Evolutionary conservation across 1,284 basidiomycete species (phyloP), one percentile per base, ranked within the genome.

Genomic region (Melampsora allii-populina): DNA sequence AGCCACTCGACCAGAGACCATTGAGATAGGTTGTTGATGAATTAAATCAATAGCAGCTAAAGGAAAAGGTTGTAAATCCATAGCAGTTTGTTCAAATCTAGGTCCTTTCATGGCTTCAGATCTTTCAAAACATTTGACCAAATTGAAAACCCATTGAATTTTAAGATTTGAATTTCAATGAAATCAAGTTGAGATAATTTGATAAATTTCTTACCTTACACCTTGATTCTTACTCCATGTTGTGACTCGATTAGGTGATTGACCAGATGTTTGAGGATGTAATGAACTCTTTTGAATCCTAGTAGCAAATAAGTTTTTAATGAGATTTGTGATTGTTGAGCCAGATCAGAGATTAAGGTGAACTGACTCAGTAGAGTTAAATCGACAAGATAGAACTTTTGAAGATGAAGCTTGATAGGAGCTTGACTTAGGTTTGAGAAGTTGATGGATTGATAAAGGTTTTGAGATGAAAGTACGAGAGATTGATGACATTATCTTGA

Each of bases 41-140:
- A 98, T 87, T 81, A 97, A 85, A 77, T 90, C 89, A 88, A 97
- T 94, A 2, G 94, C 95, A 76, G 91, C 91, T 77, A 89, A 84
- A n/a, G 94, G 90, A 76, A 88, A 87, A 0, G 95, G 95, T 82
- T 98, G 95, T 74, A 92, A 84, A 61, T 88, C 87, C 85, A 94
- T 87, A 58, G 84, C 83, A 24, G 91, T 91, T 84, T 98, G 95
- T 84, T 98, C 95, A 81, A 97, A 97, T 33, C 93, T 87, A 19
- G 92, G 89, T 66, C 87, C 86, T 56, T 78, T 77, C 81, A 84
- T 83, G 9, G 83, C 84, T 45, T 80, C 78, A 4, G 79, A 78
- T 76, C 81, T 82, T 39, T 6, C 7, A 1, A 56, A 56, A 56
- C 10, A 56, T 50, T n/a, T n/a, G 2, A 39, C 36, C n/a, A 56